Conservation (phyloP, 1,139 yeast species). For the Yamadazyma jaroonii region DNA sequence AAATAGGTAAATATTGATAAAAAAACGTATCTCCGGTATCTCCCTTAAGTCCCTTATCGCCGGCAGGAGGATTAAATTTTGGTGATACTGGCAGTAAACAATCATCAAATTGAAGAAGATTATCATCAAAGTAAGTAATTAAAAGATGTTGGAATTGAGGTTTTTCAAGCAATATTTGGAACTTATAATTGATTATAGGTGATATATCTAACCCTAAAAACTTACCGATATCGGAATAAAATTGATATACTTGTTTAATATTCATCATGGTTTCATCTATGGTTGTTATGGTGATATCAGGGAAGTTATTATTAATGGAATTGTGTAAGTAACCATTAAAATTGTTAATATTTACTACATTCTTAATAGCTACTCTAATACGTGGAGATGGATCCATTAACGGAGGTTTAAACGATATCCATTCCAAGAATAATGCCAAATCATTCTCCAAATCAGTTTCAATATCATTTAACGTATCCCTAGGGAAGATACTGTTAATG, state of each 20-base stretch:
- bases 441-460: constrained; percentile 40
- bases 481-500: constrained; percentile 10
- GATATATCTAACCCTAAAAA: constrained; percentile 7
- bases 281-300: background rate
- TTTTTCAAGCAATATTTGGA: constrained; percentile 7
- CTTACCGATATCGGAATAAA: constrained; percentile 13
- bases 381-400: constrained; percentile 33
- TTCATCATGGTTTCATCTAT: constrained; percentile 14
- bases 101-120: constrained; percentile 6
- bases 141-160: constrained; percentile 9
- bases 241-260: constrained; percentile 13
- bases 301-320: constrained; percentile 21
- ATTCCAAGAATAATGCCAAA: constrained; percentile 33
- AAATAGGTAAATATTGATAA: no score
- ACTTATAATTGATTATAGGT: constrained; percentile 12
- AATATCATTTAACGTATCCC: constrained; percentile 7
- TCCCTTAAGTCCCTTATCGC: constrained; percentile 3
- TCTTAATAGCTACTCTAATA: constrained; percentile 35
- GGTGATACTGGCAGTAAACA: background rate
- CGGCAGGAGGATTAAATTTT: background rate
- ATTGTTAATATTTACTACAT: constrained; percentile 32
- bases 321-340: constrained; percentile 32
- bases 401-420: constrained; percentile 26
- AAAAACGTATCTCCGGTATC: no score
- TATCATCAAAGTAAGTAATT: constrained; percentile 10